Evolutionary conservation across 2,329 filamentous ascomycete genomes (phyloP).

Genomic region (Penicillium sp.): DNA sequence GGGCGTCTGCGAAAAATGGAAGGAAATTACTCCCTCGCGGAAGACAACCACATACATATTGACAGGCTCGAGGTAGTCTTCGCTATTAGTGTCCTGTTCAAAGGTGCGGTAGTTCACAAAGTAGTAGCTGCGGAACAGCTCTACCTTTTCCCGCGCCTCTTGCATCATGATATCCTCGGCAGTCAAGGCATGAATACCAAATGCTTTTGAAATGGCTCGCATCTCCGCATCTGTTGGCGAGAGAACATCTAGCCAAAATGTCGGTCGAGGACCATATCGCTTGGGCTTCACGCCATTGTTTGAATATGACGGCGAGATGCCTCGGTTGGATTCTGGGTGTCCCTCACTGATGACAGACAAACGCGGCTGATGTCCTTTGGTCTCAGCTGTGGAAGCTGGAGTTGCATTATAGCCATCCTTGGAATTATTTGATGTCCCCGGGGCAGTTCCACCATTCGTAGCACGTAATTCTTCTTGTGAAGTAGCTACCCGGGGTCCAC

Average conservation of each 20-base stretch:
- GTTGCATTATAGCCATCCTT: constrained; percentile 15
- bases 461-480: constrained; percentile 11
- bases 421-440: background rate
- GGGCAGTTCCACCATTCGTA: background rate
- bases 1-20: constrained; percentile 95
- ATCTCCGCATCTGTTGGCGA: constrained; percentile 92
- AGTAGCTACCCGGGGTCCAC: constrained; percentile 10
- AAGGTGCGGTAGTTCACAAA: constrained; percentile 99
- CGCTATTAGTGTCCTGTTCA: constrained; percentile 86
- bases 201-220: constrained; percentile 88
- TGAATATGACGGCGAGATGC: constrained; percentile 24
- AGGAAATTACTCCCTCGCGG: constrained; percentile 89
- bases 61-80: constrained; percentile 89
- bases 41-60: constrained; percentile 99
- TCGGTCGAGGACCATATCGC: constrained; percentile 76
- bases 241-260: constrained; percentile 95
- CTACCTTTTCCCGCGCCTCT: constrained; percentile 96
- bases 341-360: constrained; percentile 39
- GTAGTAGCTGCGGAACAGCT: constrained; percentile 96
- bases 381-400: constrained; percentile 8
- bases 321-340: constrained; percentile 30
- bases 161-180: constrained; percentile 97
- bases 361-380: constrained; percentile 27
- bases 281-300: constrained; percentile 36
- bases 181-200: constrained; percentile 93